Base-by-base conservation (phyloP, 2,329 filamentous ascomycete genomes). In the Thelonectria olida region DNA sequence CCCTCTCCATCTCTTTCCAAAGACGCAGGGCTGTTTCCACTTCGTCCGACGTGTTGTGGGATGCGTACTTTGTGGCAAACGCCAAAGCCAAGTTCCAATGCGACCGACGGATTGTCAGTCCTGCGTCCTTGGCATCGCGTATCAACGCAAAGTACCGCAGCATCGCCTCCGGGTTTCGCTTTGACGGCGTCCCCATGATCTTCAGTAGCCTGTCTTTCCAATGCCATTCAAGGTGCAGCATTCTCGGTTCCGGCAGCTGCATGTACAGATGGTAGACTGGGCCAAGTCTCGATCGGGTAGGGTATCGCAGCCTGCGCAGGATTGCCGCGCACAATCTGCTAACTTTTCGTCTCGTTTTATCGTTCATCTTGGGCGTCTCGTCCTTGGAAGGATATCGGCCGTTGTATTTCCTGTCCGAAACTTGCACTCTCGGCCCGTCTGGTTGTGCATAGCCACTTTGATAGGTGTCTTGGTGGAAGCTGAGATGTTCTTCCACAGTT, bases 1-100 rank as follows among this genome's bases (percentile, higher is more conserved):
- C 80, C 47, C 86, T 83, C 76, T 99, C 96, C 93, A 98, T 98
- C 70, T 96, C 89, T 66, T 87, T 88, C 94, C 95, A 99, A 22
- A 96, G 78, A 48, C 88, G 85, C 45, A 99, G 81, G 0, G 92
- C 89, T 5, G 87, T 84, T 25, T 79, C 76, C 62, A 79, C 68
- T 47, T 75, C 92, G 81, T 42, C 92, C 76, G 74, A 93, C 85
- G 39, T 84, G 71, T 44, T 84, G 81, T 45, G 86, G 83, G 38
- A 88, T 81, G 65, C 87, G 68, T 91, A 93, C 58, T 90, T 88
- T 36, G 90, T 90, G 9, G 92, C 91, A 71, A 96, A 91, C 19
- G 90, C 85, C 52, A 97, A 87, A 36, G 93, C 94, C 38, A 88
- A 88, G 63, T 92, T 97, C 94, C 94, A 99, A 72, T 97, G 88